Evolutionary conservation across 768 basidiomycete species (phyloP).

Genomic region (Tricholoma sp.): DNA sequence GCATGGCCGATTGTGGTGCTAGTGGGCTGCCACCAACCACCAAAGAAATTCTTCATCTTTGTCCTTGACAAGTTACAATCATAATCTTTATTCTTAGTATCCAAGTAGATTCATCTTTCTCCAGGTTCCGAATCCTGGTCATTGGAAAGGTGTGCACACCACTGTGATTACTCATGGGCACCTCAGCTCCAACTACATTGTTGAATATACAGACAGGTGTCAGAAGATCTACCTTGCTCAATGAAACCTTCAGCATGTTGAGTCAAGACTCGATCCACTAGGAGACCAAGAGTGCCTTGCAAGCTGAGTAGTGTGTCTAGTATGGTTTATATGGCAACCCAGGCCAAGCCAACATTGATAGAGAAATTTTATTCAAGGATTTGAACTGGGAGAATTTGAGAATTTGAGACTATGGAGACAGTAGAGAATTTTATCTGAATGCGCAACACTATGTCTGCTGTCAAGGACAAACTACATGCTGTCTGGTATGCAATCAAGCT

Average conservation of each 20-base stretch:
- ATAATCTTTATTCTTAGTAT: too few relatives aligned
- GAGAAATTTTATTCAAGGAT: constrained; percentile 24
- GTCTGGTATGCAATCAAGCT: neutral
- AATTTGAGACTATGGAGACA: neutral
- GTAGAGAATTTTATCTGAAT: neutral
- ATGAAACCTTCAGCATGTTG: constrained; percentile 22
- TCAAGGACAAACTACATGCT: neutral
- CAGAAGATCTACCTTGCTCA: constrained; percentile 26
- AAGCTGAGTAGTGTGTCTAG: constrained; percentile 3
- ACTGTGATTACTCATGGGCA: neutral
- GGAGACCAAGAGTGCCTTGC: neutral
- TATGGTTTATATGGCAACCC: constrained; percentile 15
- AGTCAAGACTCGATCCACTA: constrained; percentile 6
- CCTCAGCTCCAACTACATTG: neutral
- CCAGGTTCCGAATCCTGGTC: constrained; percentile 22
- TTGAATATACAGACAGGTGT: constrained; percentile 19
- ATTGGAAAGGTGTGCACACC: constrained; percentile 19
- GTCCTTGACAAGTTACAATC: constrained; percentile 7
- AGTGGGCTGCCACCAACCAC: constrained; percentile 8
- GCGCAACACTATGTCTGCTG: neutral
- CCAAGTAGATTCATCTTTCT: neutral
- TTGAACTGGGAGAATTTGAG: constrained; percentile 4
- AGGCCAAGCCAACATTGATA: constrained; percentile 22
- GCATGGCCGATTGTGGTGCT: neutral
- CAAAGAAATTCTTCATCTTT: constrained; percentile 10